Base-by-base conservation (phyloP, 2,329 filamentous ascomycete species). In the Phaeophleospora eucalypticola region DNA sequence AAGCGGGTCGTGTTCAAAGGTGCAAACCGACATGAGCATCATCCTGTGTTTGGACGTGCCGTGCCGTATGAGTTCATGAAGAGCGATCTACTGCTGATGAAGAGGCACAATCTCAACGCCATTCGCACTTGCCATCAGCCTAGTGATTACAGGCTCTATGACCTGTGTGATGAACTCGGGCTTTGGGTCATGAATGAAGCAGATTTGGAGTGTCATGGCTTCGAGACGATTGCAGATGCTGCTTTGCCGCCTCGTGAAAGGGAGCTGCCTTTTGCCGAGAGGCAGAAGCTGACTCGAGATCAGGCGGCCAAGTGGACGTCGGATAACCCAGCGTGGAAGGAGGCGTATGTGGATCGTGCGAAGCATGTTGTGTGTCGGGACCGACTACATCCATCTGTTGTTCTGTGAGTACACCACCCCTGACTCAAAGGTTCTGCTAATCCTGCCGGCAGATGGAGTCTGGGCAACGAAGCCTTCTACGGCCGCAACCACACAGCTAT, bases 401-500 rank as follows among this genome's bases (percentile, higher is more conserved):
- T 87, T n/a, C n/a, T n/a, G n/a, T n/a, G n/a, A n/a, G 35, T 42
- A 34, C 15, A 29, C 18, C 6, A 27, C 20, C 17, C n/a, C 12
- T 33, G 8, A 33, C 19, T 42, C 12, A 42, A 15, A 29, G 17
- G 4, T 17, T 9, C 16, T 18, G n/a, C n/a, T n/a, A n/a, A n/a
- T n/a, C n/a, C n/a, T n/a, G n/a, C n/a, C n/a, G n/a, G n/a, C 33
- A 43, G 32, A 16, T 88, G 85, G 85, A 84, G 80, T 38, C 70
- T 88, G 0, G 85, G 84, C 0, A 88, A 88, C 57, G 84, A 88
- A 60, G 78, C 83, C 0, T 87, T 86, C 60, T 87, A 85, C 57
- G 84, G 84, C 0, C 68, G 71, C 7, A 87, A 88, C 58, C 81
- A 84, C 58, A 73, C 72, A 37, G 79, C 78, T 27, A 88, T 88